Evolutionary conservation across 1,284 basidiomycete species (phyloP), one percentile per base, ranked within the genome.

Genomic region (Blastosporella zonata): DNA sequence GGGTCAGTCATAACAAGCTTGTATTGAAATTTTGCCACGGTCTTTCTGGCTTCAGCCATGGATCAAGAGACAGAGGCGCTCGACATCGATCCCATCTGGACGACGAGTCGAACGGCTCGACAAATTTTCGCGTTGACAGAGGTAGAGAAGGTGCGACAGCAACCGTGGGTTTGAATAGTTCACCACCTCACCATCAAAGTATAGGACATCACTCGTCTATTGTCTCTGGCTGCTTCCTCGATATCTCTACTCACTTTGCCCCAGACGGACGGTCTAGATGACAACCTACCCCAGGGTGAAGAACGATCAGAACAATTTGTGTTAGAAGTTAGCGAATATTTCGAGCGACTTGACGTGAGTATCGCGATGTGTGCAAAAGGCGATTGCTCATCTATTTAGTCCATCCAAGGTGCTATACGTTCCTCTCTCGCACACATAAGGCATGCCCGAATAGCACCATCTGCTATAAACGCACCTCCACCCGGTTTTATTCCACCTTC

Each of bases 251-350:
- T 91, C 44, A 85, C 87, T 0, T 69, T 90, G 4, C 87, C 87
- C 2, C 86, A 90, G 65, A 87, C 85, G 1, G 87, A 90, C 60
- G 73, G 66, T 1, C 73, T 78, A 2, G 78, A 78, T 10, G 82
- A 84, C 46, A 71, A 70, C 42, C 72, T 88, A 6, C 87, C 88
- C 1, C 83, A 87, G 59, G 87, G 86, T 27, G 87, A 85, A 53
- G 88, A 90, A 64, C 74, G 88, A 34, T 87, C 86, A 9, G 88
- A 90, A 58, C 83, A 88, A 60, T 90, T 90, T 57, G 87, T 90
- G 37, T 71, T 86, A 37, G 86, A 90, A 70, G 86, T 87, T 42
- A 85, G 81, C 67, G 85, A 89, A 61, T 91, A 90, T 65, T 91
- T 90, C 62, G 81, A 90, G 56, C 80, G 82, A 21, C 72, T 91